Conservation (phyloP, 2,329 filamentous ascomycete species). For the Aspergillus arachidicola region DNA sequence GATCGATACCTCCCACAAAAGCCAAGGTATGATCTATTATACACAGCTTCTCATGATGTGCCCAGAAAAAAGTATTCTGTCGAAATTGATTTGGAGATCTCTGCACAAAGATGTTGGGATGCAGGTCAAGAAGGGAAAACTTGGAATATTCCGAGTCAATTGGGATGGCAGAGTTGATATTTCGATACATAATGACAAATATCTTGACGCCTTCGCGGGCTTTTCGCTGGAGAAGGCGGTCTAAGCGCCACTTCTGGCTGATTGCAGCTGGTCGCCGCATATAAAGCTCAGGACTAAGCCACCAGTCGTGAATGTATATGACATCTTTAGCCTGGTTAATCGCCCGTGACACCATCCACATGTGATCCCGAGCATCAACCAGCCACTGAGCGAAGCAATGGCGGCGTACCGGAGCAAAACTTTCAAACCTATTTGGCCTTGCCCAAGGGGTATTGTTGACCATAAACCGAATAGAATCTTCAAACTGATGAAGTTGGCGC, state of each 20-base stretch:
- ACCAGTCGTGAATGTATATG: constrained; percentile 99
- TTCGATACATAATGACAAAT: constrained; percentile 96
- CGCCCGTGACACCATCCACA: constrained; percentile 98
- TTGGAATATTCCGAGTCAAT: constrained; percentile 99
- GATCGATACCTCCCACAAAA: constrained; percentile 91
- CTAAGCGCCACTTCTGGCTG: constrained; percentile 96
- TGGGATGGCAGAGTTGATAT: constrained; percentile 94
- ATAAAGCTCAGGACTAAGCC: constrained; percentile 94
- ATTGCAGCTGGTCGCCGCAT: constrained; percentile 91
- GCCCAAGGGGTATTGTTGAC: constrained; percentile 80
- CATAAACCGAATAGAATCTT: constrained; percentile 90
- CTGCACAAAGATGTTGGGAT: constrained; percentile 95
- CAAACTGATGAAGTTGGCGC: constrained; percentile 84
- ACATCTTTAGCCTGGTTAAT: constrained; percentile 97
- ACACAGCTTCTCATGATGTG: constrained; percentile 97
- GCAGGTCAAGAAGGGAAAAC: constrained; percentile 89
- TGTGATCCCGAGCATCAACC: constrained; percentile 94
- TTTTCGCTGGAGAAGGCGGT: constrained; percentile 89
- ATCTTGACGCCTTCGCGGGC: constrained; percentile 95
- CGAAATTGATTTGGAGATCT: constrained; percentile 96
- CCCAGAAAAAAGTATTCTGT: constrained; percentile 99
- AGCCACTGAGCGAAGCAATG: constrained; percentile 94
- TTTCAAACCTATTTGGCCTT: constrained; percentile 81
- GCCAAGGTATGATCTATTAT: constrained; percentile 95
- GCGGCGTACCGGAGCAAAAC: constrained; percentile 86